Percentiles rank a stretch among this genome's conserved stretches.
Conservation (phyloP, 495 filamentous ascomycete genomes). For the Geopyxis carbonaria region DNA sequence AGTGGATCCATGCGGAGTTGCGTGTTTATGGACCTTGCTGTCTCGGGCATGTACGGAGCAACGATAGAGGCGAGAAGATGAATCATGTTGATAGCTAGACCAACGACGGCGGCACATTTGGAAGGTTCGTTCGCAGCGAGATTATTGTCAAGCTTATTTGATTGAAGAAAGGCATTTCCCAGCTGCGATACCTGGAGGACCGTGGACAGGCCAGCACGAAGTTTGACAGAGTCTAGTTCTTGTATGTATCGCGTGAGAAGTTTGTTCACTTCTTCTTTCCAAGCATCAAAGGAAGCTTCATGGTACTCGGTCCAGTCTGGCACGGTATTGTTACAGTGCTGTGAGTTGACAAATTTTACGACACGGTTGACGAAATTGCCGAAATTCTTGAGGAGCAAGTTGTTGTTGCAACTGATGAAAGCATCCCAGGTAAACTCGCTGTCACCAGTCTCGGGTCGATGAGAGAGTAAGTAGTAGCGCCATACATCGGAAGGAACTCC, state of each 20-base stretch:
- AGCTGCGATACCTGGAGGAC: constrained; percentile 51
- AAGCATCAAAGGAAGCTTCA: constrained; percentile 35
- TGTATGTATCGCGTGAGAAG: constrained; percentile 51
- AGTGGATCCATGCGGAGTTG: constrained; percentile 51
- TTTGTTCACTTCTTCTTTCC: constrained; percentile 45
- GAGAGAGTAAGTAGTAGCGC: constrained; percentile 81
- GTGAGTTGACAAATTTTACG: constrained; percentile 73
- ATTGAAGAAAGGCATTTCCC: constrained; percentile 70
- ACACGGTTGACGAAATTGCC: constrained; percentile 91
- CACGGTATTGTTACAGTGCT: constrained; percentile 46
- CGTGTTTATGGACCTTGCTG: constrained; percentile 49
- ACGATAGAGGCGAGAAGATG: constrained; percentile 61
- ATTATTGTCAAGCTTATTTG: constrained; percentile 66
- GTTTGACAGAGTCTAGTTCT: constrained; percentile 55
- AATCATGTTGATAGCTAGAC: constrained; percentile 63
- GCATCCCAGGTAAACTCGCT: constrained; percentile 76
- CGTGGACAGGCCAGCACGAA: constrained; percentile 54
- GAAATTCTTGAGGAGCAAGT: constrained; percentile 71
- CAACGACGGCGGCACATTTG: constrained; percentile 57
- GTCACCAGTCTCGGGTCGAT: constrained; percentile 77
- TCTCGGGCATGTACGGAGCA: constrained; percentile 71
- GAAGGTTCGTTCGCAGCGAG: constrained; percentile 55
- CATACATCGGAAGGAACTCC: constrained; percentile 66
- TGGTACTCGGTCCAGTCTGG: constrained; percentile 42
- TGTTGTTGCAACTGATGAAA: constrained; percentile 79